phyloP scores from a whole-genome alignment of 1,284 basidiomycete genomes.

The Phellopilus nigrolimitatus region DNA sequence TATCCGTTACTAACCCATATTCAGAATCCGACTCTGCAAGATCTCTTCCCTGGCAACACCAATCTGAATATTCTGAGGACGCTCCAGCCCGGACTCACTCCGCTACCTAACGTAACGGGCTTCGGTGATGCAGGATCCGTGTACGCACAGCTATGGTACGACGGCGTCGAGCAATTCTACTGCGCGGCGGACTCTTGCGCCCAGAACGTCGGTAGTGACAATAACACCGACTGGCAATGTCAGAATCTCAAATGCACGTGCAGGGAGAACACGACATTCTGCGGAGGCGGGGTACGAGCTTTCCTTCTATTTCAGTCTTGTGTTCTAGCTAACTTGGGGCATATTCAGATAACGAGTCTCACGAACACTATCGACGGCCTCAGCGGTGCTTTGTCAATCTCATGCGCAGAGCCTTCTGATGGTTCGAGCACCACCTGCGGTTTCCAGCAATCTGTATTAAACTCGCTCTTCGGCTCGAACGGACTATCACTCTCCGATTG shows the following conservation, averaged over 20 bases:
- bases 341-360: slow-evolving; percentile 39
- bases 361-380: slow-evolving; percentile 57
- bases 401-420: slow-evolving; percentile 49
- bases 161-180: slow-evolving; percentile 81
- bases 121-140: slow-evolving; percentile 53
- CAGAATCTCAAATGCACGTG: slow-evolving; percentile 72
- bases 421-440: slow-evolving; percentile 55
- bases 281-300: slow-evolving; percentile 42
- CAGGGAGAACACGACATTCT: slow-evolving; percentile 64
- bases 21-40: slow-evolving; percentile 76
- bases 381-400: slow-evolving; percentile 54
- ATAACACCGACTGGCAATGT: slow-evolving; percentile 58
- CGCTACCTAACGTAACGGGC: slow-evolving; percentile 57
- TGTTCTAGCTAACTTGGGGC: neutral
- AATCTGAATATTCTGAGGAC: slow-evolving; percentile 75
- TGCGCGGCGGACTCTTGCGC: slow-evolving; percentile 68
- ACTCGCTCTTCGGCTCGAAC: slow-evolving; percentile 61
- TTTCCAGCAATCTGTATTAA: slow-evolving; percentile 70
- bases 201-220: slow-evolving; percentile 43
- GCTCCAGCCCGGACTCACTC: slow-evolving; percentile 62
- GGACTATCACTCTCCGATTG: slow-evolving; percentile 73
- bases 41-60: slow-evolving; percentile 62
- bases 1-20: slow-evolving; percentile 25
- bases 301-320: slow-evolving; percentile 20
- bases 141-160: slow-evolving; percentile 77